Evolutionary conservation across 2,329 filamentous ascomycete species (phyloP), one percentile per base, ranked within the genome.

Genomic region (Tympanopsis confertula): DNA sequence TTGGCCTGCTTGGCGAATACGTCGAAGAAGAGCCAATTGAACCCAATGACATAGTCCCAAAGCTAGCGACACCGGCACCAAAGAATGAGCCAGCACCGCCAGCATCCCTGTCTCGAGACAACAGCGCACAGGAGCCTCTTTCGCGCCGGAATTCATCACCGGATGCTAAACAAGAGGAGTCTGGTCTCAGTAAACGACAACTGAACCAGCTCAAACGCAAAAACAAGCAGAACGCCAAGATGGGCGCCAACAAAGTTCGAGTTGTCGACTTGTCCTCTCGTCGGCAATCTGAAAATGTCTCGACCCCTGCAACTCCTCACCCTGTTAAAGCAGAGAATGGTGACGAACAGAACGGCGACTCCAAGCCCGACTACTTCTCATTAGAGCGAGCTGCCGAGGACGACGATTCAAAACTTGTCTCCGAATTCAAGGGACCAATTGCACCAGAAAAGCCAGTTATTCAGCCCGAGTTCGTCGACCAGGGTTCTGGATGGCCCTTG

Each of bases 161-260:
- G 32, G 43, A 56, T 35, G 53, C 52, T 38, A 47, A 60, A 32
- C 38, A 66, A 2, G 83, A 86, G 44, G 83, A 86, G 50, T 61
- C 72, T 3, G 78, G 78, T 3, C 68, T 98, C 37, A 96, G 91
- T 62, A 89, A 91, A 42, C 78, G 91, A 30, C 91, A 98, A 52
- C 74, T 95, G 15, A 98, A 98, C 51, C 86, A 91, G 38, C 64
- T 98, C 7, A 96, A 96, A 59, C 77, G 91, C 32, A 95, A 96
- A 55, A 78, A 87, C 32, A 98, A 96, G 61, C 78, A 82, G 49
- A 86, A 93, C 48, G 80, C 87, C 3, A 86, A 91, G 56, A 82
- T 86, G 50, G 86, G 89, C 38, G 86, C 72, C 0, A 96, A 95
- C 56, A 81, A 86, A 38, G 80, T 85, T 1, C 83, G 94, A 35